Evolutionary conservation across 257 asterid genomes (phyloP).

Genomic region (Thymus quinquecostatus): DNA sequence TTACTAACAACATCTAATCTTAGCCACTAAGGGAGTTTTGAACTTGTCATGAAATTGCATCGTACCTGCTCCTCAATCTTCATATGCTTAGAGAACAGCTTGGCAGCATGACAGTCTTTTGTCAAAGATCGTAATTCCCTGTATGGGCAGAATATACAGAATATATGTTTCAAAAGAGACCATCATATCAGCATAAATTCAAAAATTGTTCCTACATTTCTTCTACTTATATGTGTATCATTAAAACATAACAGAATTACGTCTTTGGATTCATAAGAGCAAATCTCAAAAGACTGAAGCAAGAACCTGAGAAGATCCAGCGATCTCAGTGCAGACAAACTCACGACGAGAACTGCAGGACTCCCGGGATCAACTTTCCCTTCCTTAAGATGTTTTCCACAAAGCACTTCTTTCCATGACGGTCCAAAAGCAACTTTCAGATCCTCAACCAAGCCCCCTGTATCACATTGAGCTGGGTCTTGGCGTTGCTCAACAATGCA

Average conservation of each 20-base stretch:
- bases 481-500: constrained; percentile 61
- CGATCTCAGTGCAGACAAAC: constrained; percentile 81
- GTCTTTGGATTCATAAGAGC: background rate
- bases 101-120: constrained; percentile 86
- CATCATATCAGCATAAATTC: background rate
- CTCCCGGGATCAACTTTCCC: constrained; percentile 76
- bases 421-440: constrained; percentile 76
- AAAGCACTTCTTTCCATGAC: constrained; percentile 71
- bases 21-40: too few relatives aligned
- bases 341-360: constrained; percentile 85
- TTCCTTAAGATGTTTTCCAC: constrained; percentile 54
- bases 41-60: too few relatives aligned
- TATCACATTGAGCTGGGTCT: constrained; percentile 35
- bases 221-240: background rate
- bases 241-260: background rate
- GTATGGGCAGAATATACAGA: constrained; percentile 29
- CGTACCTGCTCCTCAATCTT: constrained; percentile 96
- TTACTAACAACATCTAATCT: background rate
- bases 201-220: background rate
- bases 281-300: constrained; percentile 15
- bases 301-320: constrained; percentile 79
- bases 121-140: constrained; percentile 89
- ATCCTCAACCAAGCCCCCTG: constrained; percentile 56
- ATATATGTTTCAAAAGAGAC: constrained; percentile 4
- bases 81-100: constrained; percentile 96